These are phyloP conservation scores for Nephelium lappaceum DNA, from an alignment of 345 rosid species.

Conservation along the genomic window DNA sequence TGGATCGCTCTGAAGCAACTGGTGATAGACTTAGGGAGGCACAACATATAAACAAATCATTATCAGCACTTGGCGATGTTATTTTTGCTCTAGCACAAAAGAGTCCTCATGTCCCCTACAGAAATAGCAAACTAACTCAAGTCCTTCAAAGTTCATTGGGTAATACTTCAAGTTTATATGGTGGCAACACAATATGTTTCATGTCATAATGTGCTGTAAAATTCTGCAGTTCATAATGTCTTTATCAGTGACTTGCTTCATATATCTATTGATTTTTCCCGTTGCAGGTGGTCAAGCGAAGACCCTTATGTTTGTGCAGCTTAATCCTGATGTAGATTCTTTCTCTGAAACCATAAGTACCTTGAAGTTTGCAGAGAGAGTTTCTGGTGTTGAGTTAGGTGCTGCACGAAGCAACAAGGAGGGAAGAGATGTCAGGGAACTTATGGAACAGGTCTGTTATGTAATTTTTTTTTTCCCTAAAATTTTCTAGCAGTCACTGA, in stretches of 20 bases:
- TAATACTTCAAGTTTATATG: conserved; percentile 26
- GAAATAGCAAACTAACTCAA: conserved; percentile 98
- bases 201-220: not conserved
- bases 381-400: conserved; percentile 96
- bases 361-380: conserved; percentile 93
- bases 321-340: conserved; percentile 90
- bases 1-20: conserved; percentile 94
- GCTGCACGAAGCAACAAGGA: conserved; percentile 92
- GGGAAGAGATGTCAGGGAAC: conserved; percentile 85
- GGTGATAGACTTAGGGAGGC: conserved; percentile 98
- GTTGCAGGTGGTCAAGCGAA: conserved; percentile 93
- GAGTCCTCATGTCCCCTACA: conserved; percentile 81
- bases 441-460: conserved; percentile 79
- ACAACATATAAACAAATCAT: conserved; percentile 92
- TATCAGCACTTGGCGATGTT: conserved; percentile 96
- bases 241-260: conserved; percentile 15
- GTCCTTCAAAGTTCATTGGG: conserved; percentile 98
- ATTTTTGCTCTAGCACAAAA: conserved; percentile 90
- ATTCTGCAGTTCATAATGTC: not conserved
- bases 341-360: conserved; percentile 91
- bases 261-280: conserved; percentile 11
- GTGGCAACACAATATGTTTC: not conserved
- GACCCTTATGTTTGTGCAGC: conserved; percentile 97
- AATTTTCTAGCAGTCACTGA: not conserved
- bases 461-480: not conserved